Conservation (phyloP, 495 filamentous ascomycete genomes). For the Platismatia glauca region DNA sequence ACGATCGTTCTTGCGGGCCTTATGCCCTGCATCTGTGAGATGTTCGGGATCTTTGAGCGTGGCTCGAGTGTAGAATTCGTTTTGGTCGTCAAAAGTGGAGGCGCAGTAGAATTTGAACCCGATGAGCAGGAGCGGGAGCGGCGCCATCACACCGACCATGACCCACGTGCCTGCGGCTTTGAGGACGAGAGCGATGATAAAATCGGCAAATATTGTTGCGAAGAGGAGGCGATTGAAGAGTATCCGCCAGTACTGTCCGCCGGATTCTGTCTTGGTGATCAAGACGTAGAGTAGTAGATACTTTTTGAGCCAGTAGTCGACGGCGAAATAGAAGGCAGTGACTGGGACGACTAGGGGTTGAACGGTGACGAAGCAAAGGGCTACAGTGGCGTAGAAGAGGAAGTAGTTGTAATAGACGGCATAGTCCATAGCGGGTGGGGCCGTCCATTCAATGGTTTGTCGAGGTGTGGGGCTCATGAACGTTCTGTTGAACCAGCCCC, state of each 20-base stretch:
- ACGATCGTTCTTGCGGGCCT: constrained; percentile 52
- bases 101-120: constrained; percentile 83
- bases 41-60: constrained; percentile 49
- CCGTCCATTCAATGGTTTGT: constrained; percentile 87
- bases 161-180: constrained; percentile 50
- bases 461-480: constrained; percentile 84
- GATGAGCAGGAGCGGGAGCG: constrained; percentile 71
- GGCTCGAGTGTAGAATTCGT: constrained; percentile 65
- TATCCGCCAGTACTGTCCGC: constrained; percentile 85
- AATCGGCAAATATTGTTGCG: constrained; percentile 66
- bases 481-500: constrained; percentile 71
- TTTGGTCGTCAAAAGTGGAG: constrained; percentile 62
- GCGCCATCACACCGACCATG: constrained; percentile 58
- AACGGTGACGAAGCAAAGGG: constrained; percentile 73
- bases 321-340: constrained; percentile 77
- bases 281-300: constrained; percentile 93
- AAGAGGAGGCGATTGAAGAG: constrained; percentile 89
- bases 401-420: constrained; percentile 95
- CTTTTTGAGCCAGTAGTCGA: constrained; percentile 89
- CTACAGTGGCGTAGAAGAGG: constrained; percentile 85
- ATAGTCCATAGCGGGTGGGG: constrained; percentile 88
- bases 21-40: constrained; percentile 41
- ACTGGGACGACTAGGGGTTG: constrained; percentile 89
- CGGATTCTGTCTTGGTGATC: constrained; percentile 90
- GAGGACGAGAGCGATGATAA: constrained; percentile 65